Evolutionary conservation across 345 rosid genomes (phyloP).

Genomic region (Populus alba): DNA sequence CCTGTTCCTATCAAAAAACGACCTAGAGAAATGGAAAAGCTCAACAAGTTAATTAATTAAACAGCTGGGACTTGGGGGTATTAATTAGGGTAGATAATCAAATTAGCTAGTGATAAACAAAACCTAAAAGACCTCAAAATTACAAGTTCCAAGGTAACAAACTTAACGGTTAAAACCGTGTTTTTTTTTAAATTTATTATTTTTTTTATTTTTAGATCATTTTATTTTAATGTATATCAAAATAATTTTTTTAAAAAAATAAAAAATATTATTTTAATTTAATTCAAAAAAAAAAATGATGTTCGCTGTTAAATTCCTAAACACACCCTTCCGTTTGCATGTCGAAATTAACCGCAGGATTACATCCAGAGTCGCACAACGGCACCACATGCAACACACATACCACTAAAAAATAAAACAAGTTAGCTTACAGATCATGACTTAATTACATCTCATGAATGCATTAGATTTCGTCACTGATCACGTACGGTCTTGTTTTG

Average conservation of each 20-base stretch:
- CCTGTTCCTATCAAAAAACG: background rate
- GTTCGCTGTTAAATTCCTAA: no score
- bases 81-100: background rate
- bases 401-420: background rate
- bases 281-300: no score
- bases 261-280: no score
- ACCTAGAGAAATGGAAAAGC: background rate
- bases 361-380: background rate
- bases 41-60: no score
- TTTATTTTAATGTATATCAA: no score
- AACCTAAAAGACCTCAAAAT: background rate
- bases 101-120: background rate
- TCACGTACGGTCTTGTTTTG: slow-evolving; percentile 40
- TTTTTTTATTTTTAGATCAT: no score
- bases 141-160: background rate
- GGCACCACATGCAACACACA: background rate
- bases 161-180: no score
- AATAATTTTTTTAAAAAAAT: no score
- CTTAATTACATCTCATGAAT: background rate
- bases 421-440: background rate
- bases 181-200: no score
- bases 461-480: slow-evolving; percentile 42
- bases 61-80: background rate
- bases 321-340: background rate
- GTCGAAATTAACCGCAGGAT: background rate